A percentile compares a stretch with the other conserved stretches of the same genome.
Conservation (phyloP, 179 eudicot genomes). For the Beta corolliflora region DNA sequence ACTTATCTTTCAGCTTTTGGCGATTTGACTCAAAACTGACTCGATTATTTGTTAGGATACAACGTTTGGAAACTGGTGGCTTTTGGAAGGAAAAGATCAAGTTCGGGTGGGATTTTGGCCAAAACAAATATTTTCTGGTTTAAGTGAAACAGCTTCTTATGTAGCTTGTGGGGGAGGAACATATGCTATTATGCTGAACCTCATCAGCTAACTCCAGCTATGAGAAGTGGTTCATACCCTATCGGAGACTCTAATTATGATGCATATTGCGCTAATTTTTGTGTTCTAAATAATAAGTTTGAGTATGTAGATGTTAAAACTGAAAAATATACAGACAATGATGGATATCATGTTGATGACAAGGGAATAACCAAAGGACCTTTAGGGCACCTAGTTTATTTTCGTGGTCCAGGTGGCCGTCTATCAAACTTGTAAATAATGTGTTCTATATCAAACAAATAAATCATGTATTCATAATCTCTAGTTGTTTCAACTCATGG, state of each 20-base stretch:
- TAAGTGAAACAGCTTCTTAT: neutral
- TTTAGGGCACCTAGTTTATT: neutral
- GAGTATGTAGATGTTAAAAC: neutral
- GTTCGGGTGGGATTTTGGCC: constrained; percentile 8
- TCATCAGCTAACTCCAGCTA: neutral
- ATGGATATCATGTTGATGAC: neutral
- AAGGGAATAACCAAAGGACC: no score
- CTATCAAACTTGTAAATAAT: no score
- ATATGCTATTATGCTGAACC: neutral
- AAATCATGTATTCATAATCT: no score
- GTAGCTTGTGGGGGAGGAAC: constrained; percentile 11
- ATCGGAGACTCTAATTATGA: neutral
- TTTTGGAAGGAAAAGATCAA: neutral
- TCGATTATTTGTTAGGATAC: no score
- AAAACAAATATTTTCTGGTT: neutral
- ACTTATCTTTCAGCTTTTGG: no score
- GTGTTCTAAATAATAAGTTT: neutral
- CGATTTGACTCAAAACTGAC: no score
- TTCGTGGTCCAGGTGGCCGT: neutral
- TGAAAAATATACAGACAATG: neutral
- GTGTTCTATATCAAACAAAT: no score
- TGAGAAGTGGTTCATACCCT: neutral
- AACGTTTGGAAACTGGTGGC: constrained; percentile 5
- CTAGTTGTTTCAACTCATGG: no score
- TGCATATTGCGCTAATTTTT: neutral